phyloP scores from a whole-genome alignment of 345 rosid species.

The Gossypium anomalum region DNA sequence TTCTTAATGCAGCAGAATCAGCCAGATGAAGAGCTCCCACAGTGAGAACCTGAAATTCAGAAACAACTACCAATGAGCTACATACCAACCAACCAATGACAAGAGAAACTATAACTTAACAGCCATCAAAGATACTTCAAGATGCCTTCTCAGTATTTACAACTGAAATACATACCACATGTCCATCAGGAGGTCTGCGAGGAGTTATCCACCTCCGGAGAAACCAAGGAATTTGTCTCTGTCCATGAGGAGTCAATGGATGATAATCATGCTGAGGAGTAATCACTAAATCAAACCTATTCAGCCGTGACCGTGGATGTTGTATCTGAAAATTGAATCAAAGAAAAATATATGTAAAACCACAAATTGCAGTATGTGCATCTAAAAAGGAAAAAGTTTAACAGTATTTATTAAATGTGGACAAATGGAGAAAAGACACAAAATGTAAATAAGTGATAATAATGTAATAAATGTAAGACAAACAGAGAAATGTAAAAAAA shows the following conservation, averaged over 20 bases:
- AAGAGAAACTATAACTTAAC: not conserved
- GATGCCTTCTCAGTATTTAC: slow-evolving; percentile 13
- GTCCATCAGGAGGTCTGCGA: slow-evolving; percentile 59
- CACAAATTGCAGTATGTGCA: not conserved
- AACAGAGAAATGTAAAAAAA: not conserved
- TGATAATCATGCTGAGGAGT: slow-evolving; percentile 88
- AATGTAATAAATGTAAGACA: not conserved
- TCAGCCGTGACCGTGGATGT: slow-evolving; percentile 72
- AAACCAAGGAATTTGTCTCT: slow-evolving; percentile 64
- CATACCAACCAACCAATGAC: not conserved
- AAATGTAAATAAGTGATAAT: not conserved
- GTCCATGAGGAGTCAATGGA: slow-evolving; percentile 69
- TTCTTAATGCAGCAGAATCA: slow-evolving; percentile 57
- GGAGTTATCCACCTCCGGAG: slow-evolving; percentile 77
- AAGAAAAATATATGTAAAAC: slow-evolving; percentile 2
- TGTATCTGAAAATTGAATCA: slow-evolving; percentile 56
- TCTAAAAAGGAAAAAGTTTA: not conserved
- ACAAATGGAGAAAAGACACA: not conserved
- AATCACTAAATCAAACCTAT: slow-evolving; percentile 83
- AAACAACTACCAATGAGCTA: slow-evolving; percentile 25
- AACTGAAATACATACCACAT: slow-evolving; percentile 60
- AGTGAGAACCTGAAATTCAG: slow-evolving; percentile 58
- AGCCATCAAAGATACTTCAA: not conserved
- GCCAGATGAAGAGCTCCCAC: slow-evolving; percentile 86
- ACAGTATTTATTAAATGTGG: not conserved